Base-by-base conservation (phyloP, 257 asterid genomes). In the Jacaranda mimosifolia region DNA sequence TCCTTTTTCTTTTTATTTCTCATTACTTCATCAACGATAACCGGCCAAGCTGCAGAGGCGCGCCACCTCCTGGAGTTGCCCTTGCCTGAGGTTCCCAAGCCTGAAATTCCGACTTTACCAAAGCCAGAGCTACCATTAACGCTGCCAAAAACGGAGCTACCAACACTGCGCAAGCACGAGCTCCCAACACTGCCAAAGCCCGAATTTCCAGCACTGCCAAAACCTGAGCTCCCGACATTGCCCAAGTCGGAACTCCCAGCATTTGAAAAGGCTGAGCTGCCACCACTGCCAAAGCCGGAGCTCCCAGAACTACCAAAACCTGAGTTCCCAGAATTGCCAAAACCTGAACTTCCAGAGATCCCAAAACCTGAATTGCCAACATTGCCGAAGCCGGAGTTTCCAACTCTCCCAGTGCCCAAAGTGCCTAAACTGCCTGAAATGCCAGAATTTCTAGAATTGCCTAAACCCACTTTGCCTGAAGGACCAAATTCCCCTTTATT, bases 111-210 rank as follows among this genome's bases (percentile, higher is more conserved):
- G 32, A 26, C 32, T 26, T 26, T 26, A 26, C 32, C 32, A 26
- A 26, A 26, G 32, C 32, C 32, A 26, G 32, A 26, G 32, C 32
- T 26, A 26, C 32, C 32, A 26, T 26, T 26, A 26, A 26, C 32
- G 32, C 32, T 26, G 32, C 80, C 79, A 0, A 80, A 77, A 21
- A 83, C 76, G 0, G 81, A 80, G 46, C 5, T 77, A 9, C 89
- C 87, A 6, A 7, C 3, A 1, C 11, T 86, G 2, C 87, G 86
- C 3, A 87, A 83, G 11, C 83, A 82, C 0, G 85, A 77, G 59
- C 17, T 43, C 0, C 81, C 79, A 4, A 36, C 57, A 3, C 0
- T 82, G 35, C 82, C 87, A 1, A 87, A 81, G 14, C 78, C 76
- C 0, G 72, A 70, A 8, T 0, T 46, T 0, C 80, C 85, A 6